These are phyloP conservation scores for Fusarium mangiferae DNA, from an alignment of 2,329 filamentous ascomycete species.

Conservation along the genomic window DNA sequence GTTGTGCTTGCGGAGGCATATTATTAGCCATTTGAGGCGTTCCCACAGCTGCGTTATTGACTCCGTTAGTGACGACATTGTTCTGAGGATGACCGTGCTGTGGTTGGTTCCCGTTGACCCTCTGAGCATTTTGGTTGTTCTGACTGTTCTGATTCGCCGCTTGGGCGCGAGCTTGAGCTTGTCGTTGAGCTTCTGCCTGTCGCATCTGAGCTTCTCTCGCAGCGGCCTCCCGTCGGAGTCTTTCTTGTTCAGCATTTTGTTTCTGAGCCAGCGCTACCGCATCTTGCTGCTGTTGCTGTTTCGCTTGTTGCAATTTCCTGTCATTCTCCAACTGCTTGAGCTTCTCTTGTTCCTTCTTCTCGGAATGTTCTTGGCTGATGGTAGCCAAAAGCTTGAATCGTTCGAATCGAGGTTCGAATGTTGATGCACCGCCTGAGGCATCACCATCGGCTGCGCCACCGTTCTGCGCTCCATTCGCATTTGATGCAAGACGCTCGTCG, in stretches of 20 bases:
- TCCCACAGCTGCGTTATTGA: slow-evolving; percentile 54
- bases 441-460: slow-evolving; percentile 74
- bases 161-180: slow-evolving; percentile 47
- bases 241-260: slow-evolving; percentile 53
- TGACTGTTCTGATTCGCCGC: slow-evolving; percentile 44
- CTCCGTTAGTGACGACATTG: slow-evolving; percentile 49
- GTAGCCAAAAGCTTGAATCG: slow-evolving; percentile 91
- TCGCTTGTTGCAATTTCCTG: slow-evolving; percentile 61
- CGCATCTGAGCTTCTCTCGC: slow-evolving; percentile 51
- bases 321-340: slow-evolving; percentile 71
- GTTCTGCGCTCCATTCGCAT: slow-evolving; percentile 65
- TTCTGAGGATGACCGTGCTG: slow-evolving; percentile 52
- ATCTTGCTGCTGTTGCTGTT: slow-evolving; percentile 55
- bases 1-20: slow-evolving; percentile 53
- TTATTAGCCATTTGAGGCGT: slow-evolving; percentile 53
- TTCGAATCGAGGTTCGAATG: slow-evolving; percentile 88
- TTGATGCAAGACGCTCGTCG: slow-evolving; percentile 81
- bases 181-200: slow-evolving; percentile 51
- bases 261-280: slow-evolving; percentile 58
- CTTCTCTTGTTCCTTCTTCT: slow-evolving; percentile 82
- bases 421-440: slow-evolving; percentile 74
- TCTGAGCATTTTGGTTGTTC: slow-evolving; percentile 43
- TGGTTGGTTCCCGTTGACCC: slow-evolving; percentile 42
- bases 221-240: slow-evolving; percentile 51
- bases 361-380: slow-evolving; percentile 80